Conservation (phyloP, 2,329 filamentous ascomycete genomes). For the Aureobasidium sp. region DNA sequence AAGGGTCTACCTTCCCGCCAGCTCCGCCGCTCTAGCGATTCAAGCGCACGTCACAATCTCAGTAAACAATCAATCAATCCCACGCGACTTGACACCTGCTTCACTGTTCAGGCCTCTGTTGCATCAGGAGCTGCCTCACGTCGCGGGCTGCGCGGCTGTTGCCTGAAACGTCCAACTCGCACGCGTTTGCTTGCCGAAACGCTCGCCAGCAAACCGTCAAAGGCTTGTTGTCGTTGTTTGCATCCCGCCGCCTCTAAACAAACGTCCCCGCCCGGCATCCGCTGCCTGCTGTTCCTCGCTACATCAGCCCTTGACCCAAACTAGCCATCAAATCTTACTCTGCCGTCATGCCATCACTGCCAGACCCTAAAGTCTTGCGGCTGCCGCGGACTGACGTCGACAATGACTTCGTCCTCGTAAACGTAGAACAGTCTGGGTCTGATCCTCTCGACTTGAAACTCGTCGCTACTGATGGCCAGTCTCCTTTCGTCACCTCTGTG, state of each 20-base stretch:
- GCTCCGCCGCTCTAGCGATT: not conserved
- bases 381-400: slow-evolving; percentile 46
- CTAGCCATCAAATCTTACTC: slow-evolving; percentile 14
- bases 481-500: slow-evolving; percentile 54
- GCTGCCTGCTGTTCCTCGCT: not conserved
- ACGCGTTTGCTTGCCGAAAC: slow-evolving; percentile 13
- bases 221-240: slow-evolving; percentile 7
- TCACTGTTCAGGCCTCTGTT: not conserved
- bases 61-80: slow-evolving; percentile 14
- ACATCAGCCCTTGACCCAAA: not conserved
- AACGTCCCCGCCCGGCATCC: slow-evolving; percentile 8
- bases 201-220: slow-evolving; percentile 8
- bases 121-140: not conserved
- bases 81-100: slow-evolving; percentile 8
- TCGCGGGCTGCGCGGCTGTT: slow-evolving; percentile 5
- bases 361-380: slow-evolving; percentile 43
- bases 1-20: slow-evolving; percentile 6
- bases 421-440: slow-evolving; percentile 47
- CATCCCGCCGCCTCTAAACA: slow-evolving; percentile 14
- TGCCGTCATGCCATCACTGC: slow-evolving; percentile 18
- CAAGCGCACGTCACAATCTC: slow-evolving; percentile 12
- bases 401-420: slow-evolving; percentile 50
- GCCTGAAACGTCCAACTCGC: slow-evolving; percentile 6
- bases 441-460: slow-evolving; percentile 58
- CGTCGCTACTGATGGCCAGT: slow-evolving; percentile 60